Evolutionary conservation across 257 asterid genomes (phyloP).

Genomic region (Sherardia arvensis): DNA sequence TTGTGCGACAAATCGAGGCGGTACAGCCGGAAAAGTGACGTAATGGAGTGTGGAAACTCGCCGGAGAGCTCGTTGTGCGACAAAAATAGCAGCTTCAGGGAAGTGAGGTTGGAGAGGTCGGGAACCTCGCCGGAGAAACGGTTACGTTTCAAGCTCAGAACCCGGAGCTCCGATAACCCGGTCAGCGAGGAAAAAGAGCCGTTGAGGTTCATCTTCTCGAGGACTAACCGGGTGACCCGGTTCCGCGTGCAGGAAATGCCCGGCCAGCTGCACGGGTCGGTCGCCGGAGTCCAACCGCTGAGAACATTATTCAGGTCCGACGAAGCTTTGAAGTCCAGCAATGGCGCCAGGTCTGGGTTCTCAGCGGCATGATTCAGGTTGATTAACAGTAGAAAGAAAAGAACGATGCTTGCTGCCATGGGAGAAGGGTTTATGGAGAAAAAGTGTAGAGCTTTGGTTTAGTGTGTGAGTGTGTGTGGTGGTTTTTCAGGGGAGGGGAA

Average conservation of each 20-base stretch:
- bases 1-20: constrained; percentile 78
- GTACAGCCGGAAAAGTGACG: constrained; percentile 36
- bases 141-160: constrained; percentile 60
- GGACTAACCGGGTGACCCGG: constrained; percentile 66
- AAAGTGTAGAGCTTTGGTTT: neutral
- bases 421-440: neutral
- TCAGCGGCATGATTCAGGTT: constrained; percentile 15
- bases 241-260: constrained; percentile 59
- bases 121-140: constrained; percentile 58
- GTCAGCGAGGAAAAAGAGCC: constrained; percentile 39
- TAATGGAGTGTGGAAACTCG: constrained; percentile 32
- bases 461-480: neutral
- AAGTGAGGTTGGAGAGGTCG: constrained; percentile 51
- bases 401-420: constrained; percentile 8
- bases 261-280: constrained; percentile 60
- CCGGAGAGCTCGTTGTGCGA: constrained; percentile 64
- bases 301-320: constrained; percentile 45
- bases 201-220: constrained; percentile 38
- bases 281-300: constrained; percentile 43
- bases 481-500: neutral
- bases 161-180: constrained; percentile 47
- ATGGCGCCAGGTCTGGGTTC: constrained; percentile 49
- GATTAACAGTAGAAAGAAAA: neutral
- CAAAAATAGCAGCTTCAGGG: constrained; percentile 50
- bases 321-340: constrained; percentile 51